Evolutionary conservation across 306 rosid species (phyloP), one percentile per base, ranked within the genome.

Genomic region (Mimosa bimucronata): DNA sequence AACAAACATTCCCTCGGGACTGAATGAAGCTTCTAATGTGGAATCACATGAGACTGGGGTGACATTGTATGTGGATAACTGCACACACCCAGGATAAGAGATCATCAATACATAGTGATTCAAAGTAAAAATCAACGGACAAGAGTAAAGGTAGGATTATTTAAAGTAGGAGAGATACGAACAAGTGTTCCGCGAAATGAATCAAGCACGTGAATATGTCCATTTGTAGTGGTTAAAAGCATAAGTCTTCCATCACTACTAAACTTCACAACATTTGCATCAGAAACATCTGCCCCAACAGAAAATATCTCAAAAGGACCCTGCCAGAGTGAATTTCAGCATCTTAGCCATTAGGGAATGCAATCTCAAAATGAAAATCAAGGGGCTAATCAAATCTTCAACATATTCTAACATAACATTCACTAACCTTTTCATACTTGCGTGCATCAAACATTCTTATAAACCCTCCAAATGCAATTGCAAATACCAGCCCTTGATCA

Each of bases 1-100:
- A 37, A 93, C 97, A 88, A 92, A 95, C 97, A 87, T 95, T 78
- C 98, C 98, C 77, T 95, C 98, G 0, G 98, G 98, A 79, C 97
- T 95, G 89, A 92, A 95, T 82, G 98, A 92, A 75, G 98, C 98
- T 89, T 95, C 98, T 82, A 95, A 82, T 11, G 97, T 95, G 76
- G 98, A 89, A 78, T 86, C 90, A 77, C 85, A 66, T 25, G 96
- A 91, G 74, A 95, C 94, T 55, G 94, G 98, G 44, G 83, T 84
- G 45, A 90, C 97, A 71, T 89, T 92, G 85, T 90, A 88, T 3
- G 98, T 91, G 74, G 92, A 89, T 83, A 95, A 84, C 98, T 95
- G 77, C 23, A 79, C 53, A 75, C 52, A 80, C 66, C 74, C 30
- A 11, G 64, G 55, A 66, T 31, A 55, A 72, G 19, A 73, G 52